phyloP scores from a whole-genome alignment of 805 yeast genomes.

The Pichia ethanolica region DNA sequence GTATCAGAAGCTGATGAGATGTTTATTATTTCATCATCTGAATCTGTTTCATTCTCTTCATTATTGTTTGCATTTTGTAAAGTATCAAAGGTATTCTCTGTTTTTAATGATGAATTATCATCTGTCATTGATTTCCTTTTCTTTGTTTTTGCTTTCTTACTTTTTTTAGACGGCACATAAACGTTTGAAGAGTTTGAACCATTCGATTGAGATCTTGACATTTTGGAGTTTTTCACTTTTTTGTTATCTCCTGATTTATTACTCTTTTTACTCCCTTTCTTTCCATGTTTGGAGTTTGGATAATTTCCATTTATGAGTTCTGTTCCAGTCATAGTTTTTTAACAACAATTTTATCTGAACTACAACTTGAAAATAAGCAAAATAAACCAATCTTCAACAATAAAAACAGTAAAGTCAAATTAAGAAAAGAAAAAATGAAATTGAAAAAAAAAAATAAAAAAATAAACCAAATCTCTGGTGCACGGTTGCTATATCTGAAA shows the following conservation, averaged over 20 bases:
- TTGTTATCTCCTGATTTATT: background rate
- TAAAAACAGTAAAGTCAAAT: too few relatives aligned
- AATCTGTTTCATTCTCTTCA: background rate
- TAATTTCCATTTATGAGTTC: too few relatives aligned
- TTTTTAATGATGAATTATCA: background rate
- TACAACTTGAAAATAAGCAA: too few relatives aligned
- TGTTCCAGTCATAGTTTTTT: too few relatives aligned
- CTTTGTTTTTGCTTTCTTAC: slow-evolving; percentile 7
- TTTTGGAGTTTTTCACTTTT: background rate
- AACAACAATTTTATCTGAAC: too few relatives aligned
- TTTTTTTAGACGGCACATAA: slow-evolving; percentile 2
- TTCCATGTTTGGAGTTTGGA: too few relatives aligned
- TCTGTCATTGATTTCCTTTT: background rate
- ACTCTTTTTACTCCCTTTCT: background rate
- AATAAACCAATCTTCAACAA: too few relatives aligned
- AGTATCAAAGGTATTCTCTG: background rate
- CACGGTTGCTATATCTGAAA: too few relatives aligned
- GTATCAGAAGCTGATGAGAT: background rate
- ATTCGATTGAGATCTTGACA: too few relatives aligned
- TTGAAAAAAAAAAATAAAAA: too few relatives aligned
- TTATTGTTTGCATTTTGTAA: background rate
- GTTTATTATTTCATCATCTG: slow-evolving; percentile 1
- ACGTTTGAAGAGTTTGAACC: background rate
- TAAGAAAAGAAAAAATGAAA: too few relatives aligned
- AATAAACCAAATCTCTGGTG: too few relatives aligned